These are phyloP conservation scores for Ogataea wickerhamii DNA, from an alignment of 805 yeast genomes.

Conservation along the genomic window DNA sequence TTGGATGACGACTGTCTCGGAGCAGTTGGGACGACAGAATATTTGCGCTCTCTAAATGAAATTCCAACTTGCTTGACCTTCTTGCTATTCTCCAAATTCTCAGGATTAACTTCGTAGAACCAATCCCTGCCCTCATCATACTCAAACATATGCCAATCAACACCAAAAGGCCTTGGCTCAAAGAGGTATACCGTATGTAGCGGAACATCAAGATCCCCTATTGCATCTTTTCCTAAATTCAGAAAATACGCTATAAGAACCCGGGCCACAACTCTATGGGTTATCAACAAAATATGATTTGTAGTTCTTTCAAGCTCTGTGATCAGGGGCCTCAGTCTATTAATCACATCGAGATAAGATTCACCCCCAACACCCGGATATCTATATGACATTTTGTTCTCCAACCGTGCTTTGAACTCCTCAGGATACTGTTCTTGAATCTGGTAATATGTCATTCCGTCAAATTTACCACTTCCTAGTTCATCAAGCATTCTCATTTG, in stretches of 20 bases:
- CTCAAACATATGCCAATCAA: constrained; percentile 87
- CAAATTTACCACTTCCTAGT: constrained; percentile 88
- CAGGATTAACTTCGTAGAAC: constrained; percentile 61
- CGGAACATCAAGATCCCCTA: constrained; percentile 90
- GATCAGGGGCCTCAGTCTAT: constrained; percentile 82
- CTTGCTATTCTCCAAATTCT: constrained; percentile 44
- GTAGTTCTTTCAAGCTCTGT: constrained; percentile 90
- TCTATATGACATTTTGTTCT: constrained; percentile 77
- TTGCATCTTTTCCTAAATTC: constrained; percentile 72
- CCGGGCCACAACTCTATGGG: constrained; percentile 89
- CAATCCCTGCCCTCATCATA: constrained; percentile 75
- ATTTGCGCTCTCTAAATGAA: constrained; percentile 64
- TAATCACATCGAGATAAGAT: constrained; percentile 88
- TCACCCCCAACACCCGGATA: constrained; percentile 99
- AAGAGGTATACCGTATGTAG: constrained; percentile 84
- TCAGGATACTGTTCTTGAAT: constrained; percentile 68
- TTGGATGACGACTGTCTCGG: constrained; percentile 35
- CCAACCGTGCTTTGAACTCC: constrained; percentile 73
- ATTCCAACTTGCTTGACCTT: constrained; percentile 69
- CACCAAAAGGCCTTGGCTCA: constrained; percentile 94
- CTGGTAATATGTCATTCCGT: constrained; percentile 89
- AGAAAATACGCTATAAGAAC: constrained; percentile 84
- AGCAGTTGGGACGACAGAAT: constrained; percentile 74
- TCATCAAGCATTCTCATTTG: constrained; percentile 93
- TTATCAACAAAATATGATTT: constrained; percentile 76